These are phyloP conservation scores for Daldinia vernicosa DNA, from an alignment of 495 filamentous ascomycete species.

Conservation along the genomic window DNA sequence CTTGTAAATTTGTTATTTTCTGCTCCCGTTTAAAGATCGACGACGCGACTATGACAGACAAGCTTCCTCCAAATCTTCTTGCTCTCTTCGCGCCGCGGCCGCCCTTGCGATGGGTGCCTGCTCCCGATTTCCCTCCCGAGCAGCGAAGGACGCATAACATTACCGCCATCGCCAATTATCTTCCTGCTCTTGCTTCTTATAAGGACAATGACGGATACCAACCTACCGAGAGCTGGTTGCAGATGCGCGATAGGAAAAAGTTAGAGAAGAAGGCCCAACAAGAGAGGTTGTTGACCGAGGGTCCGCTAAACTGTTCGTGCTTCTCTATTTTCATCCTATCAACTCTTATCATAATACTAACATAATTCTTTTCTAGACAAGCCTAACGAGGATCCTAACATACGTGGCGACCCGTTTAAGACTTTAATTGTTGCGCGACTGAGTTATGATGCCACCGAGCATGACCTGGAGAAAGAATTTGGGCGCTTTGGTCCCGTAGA, in stretches of 20 bases:
- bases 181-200: slow-evolving; percentile 73
- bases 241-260: slow-evolving; percentile 81
- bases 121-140: slow-evolving; percentile 83
- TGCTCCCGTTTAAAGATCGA: not conserved
- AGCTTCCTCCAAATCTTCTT: slow-evolving; percentile 89
- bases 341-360: slow-evolving; percentile 4
- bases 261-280: slow-evolving; percentile 75
- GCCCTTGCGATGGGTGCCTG: slow-evolving; percentile 87
- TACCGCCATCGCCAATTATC: slow-evolving; percentile 74
- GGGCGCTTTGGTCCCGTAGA: slow-evolving; percentile 94
- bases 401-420: slow-evolving; percentile 92
- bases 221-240: slow-evolving; percentile 91
- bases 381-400: slow-evolving; percentile 79
- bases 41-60: slow-evolving; percentile 80
- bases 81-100: slow-evolving; percentile 94
- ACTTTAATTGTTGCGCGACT: slow-evolving; percentile 93
- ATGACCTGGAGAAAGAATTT: slow-evolving; percentile 94
- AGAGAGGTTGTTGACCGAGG: slow-evolving; percentile 71
- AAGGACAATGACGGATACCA: slow-evolving; percentile 76
- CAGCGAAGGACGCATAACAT: slow-evolving; percentile 78
- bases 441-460: slow-evolving; percentile 85
- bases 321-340: slow-evolving; percentile 30
- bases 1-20: slow-evolving; percentile 1
- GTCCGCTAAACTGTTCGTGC: slow-evolving; percentile 71
- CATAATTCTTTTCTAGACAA: slow-evolving; percentile 60